Evolutionary conservation across 768 basidiomycete species (phyloP).

Genomic region (Pleurotus djamor): DNA sequence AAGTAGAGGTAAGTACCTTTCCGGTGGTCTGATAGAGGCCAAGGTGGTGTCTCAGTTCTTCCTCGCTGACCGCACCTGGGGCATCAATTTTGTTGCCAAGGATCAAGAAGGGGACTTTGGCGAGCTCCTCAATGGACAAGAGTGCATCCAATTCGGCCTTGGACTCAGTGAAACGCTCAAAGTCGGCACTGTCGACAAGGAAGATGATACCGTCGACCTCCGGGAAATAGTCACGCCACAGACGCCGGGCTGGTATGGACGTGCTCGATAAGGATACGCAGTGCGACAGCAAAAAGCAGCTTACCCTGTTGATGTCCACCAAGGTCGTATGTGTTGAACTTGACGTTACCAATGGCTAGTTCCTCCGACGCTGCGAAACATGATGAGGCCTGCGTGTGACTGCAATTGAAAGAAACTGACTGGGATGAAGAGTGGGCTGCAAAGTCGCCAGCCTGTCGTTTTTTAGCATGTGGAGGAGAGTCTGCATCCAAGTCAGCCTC

Average conservation of each 20-base stretch:
- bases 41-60: conserved; percentile 92
- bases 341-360: conserved; percentile 97
- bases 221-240: conserved; percentile 99
- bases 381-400: conserved; percentile 8
- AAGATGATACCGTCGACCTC: conserved; percentile 99
- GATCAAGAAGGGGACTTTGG: conserved; percentile 96
- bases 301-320: conserved; percentile 96
- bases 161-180: conserved; percentile 93
- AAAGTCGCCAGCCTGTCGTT: conserved; percentile 97
- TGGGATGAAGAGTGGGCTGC: conserved; percentile 98
- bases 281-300: conserved; percentile 10
- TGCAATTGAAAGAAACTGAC: conserved; percentile 42
- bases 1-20: conserved; percentile 59
- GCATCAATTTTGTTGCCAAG: conserved; percentile 99
- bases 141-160: conserved; percentile 97
- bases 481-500: conserved; percentile 43
- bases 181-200: conserved; percentile 96
- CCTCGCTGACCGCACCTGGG: conserved; percentile 95
- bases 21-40: conserved; percentile 99
- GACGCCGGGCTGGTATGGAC: conserved; percentile 70
- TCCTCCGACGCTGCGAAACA: conserved; percentile 85
- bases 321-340: conserved; percentile 98
- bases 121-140: conserved; percentile 91
- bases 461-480: conserved; percentile 98
- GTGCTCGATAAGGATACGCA: not conserved